Evolutionary conservation across 768 basidiomycete genomes (phyloP), one percentile per base, ranked within the genome.

Genomic region (Asterophora parasitica): DNA sequence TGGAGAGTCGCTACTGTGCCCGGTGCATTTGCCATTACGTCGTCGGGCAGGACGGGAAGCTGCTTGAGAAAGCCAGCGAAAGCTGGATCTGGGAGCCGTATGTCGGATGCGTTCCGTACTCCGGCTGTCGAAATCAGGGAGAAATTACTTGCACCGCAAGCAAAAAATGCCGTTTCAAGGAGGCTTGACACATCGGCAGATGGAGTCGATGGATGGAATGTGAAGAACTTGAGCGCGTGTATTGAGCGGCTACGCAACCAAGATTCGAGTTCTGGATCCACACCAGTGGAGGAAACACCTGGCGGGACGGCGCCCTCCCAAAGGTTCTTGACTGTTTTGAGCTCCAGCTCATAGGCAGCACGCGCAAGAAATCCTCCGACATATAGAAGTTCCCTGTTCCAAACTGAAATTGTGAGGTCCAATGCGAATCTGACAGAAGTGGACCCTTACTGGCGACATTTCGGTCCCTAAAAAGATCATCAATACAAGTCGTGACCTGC

Each of bases 371-470:
- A 81, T 4, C 92, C 94, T 4, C 91, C 91, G 13, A 92, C 74
- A 58, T 79, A 85, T 5, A 98, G 72, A 4, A 97, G 74, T 57
- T 97, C 94, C 57, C 78, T 82, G 57, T 98, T 98, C 93, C 92
- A 95, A 5, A 83, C 86, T 88, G 44, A 27, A 49, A 42, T 17
- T 28, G 7, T 27, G 48, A 52, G 34, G 44, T 52, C 15, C 41
- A 26, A 11, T 28, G 37, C 43, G 13, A n/a, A 42, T 16, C 38
- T 28, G 41, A 41, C 43, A 34, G 11, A 36, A 27, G 11, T 15
- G 31, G 42, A 51, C 11, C 63, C 78, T 59, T 60, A 87, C 87
- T 67, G 16, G 84, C 82, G 19, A 90, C 90, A 61, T 88, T 84
- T 38, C 83, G 81, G 63, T 95, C 92, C 59, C 88, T 91, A 42